Percentiles rank a stretch among this genome's conserved stretches.
Conservation (phyloP, 108 stramenopile genomes). For the Hondaea fermentalgiana region DNA sequence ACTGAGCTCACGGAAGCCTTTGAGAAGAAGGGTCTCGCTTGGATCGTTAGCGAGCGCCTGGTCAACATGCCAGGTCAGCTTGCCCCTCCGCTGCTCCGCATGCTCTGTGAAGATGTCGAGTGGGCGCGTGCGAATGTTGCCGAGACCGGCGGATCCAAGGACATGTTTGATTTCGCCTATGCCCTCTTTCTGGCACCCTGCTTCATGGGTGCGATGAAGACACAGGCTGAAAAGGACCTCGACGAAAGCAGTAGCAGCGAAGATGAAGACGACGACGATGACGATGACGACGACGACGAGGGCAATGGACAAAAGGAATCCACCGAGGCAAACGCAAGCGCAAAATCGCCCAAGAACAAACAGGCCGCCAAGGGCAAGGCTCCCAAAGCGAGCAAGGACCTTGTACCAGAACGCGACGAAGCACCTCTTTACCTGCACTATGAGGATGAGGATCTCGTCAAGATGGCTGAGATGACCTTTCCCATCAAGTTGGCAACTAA, state of each 20-base stretch:
- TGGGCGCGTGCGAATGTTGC: background rate
- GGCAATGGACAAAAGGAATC: background rate
- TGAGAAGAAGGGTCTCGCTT: background rate
- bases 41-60: constrained; percentile 20
- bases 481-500: background rate
- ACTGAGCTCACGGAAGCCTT: background rate
- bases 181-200: background rate
- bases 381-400: background rate
- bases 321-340: no score
- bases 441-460: background rate
- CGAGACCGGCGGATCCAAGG: background rate
- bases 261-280: background rate
- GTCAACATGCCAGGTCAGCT: constrained; percentile 19
- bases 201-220: background rate
- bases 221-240: background rate
- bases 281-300: background rate
- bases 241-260: background rate
- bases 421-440: background rate
- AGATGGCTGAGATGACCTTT: background rate
- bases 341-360: no score
- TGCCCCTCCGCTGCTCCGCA: background rate
- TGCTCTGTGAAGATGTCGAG: constrained; percentile 7
- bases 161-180: background rate
- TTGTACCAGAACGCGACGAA: background rate
- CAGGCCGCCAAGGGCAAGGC: background rate